A percentile compares a stretch with the other conserved stretches of the same genome.
Evolutionary conservation across 768 basidiomycete genomes (phyloP).

Genomic region (Pisolithus orientalis): DNA sequence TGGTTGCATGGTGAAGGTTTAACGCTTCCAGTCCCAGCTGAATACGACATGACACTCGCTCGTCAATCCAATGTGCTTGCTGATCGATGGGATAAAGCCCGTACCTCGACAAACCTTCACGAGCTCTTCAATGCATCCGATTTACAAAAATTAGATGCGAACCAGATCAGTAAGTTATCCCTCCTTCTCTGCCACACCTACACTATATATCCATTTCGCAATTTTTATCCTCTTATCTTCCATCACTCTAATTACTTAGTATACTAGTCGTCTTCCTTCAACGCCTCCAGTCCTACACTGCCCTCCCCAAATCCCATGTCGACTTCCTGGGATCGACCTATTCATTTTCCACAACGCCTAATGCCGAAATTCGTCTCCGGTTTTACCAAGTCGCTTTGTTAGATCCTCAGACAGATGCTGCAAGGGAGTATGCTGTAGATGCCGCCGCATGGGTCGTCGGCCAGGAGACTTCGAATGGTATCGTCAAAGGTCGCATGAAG

Average conservation of each 20-base stretch:
- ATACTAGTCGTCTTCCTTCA: conserved; percentile 76
- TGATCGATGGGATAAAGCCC: conserved; percentile 63
- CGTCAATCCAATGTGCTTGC: conserved; percentile 67
- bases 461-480: conserved; percentile 24
- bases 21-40: conserved; percentile 64
- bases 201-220: neutral
- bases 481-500: conserved; percentile 79
- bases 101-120: conserved; percentile 37
- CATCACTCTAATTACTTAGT: neutral
- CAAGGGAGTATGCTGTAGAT: conserved; percentile 42
- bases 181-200: neutral
- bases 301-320: conserved; percentile 58
- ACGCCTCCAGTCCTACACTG: conserved; percentile 54
- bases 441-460: conserved; percentile 70
- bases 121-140: conserved; percentile 58
- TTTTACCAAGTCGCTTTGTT: conserved; percentile 70
- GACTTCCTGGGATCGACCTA: conserved; percentile 50
- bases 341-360: conserved; percentile 44
- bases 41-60: conserved; percentile 71
- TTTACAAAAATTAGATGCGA: conserved; percentile 57
- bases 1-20: conserved; percentile 83
- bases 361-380: conserved; percentile 72
- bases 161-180: conserved; percentile 58
- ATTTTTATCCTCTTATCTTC: neutral
- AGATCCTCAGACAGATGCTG: conserved; percentile 40